Evolutionary conservation across 1,284 basidiomycete genomes (phyloP), one percentile per base, ranked within the genome.

Genomic region (Cryptococcus sp.): DNA sequence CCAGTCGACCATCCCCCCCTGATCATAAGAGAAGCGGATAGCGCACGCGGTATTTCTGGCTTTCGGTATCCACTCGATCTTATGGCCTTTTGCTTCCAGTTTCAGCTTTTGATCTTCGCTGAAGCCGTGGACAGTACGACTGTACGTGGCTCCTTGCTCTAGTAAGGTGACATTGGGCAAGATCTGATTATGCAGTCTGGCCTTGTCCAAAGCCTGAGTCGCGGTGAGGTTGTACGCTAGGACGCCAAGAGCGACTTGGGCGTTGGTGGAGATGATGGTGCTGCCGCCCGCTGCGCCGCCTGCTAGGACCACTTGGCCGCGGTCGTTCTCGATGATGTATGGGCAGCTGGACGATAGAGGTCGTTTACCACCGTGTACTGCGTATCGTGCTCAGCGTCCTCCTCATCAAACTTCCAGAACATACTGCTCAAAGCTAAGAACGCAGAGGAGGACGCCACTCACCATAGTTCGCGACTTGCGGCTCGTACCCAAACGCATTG

Each of bases 281-380:
- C 67, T 68, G 5, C 77, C 76, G 23, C 76, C 73, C 8, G 73
- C 73, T 31, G 67, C 68, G 0, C 74, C 74, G n/a, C 74, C 72
- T 1, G 71, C 66, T 5, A 71, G 46, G 5, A 71, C 54, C 8
- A 62, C 64, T 3, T 60, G 41, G 5, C 60, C 64, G 17, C 47
- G 51, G 17, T n/a, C 39, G 27, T 64, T 19, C 38, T 64, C 66
- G 50, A 76, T 60, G 51, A 78, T 72, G 59, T 73, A 74, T 0
- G 76, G 76, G 42, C 72, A 74, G 53, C 66, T 71, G 6, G 70
- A 74, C 31, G 64, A 69, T n/a, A 76, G 61, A 1, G 77, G 74
- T 40, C 75, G 65, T 53, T 74, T 77, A 10, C 66, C 67, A 15
- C 65, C 68, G 7, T 31, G 49, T 4, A 74, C 71, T 72, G 49